Base-by-base conservation (phyloP, 345 rosid species). In the Gossypium arboreum region DNA sequence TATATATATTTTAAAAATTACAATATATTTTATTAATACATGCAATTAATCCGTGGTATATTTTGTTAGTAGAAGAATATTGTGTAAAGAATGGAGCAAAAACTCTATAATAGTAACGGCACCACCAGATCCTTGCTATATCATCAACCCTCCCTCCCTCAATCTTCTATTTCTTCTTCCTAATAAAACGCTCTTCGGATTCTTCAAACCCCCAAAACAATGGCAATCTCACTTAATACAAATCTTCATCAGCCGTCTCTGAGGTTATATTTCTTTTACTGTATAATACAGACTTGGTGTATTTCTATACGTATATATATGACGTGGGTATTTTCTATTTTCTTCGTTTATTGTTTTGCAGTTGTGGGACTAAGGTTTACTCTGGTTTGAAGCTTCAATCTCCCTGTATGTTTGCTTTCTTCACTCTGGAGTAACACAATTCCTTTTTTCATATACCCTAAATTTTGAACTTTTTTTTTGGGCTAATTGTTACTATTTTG, bases 321-420 rank as follows among this genome's bases (percentile, higher is more conserved):
- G 71, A 79, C 68, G 74, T 68, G 77, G 61, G 18, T 54, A 48
- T 52, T 58, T 52, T 44, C 7, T 4, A 25, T 65, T 41, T 56
- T 72, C 51, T 50, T 52, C 56, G 48, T 77, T 64, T 63, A 34
- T 62, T 17, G 41, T 24, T 20, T 54, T 50, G 79, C 89, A 91
- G 98, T 69, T 85, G 83, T 75, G 84, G 91, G 52, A 82, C 90
- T 80, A 88, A 82, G 87, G 85, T 87, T 57, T 88, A 86, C 64
- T 87, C 97, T 10, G 97, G 97, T 58, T 81, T 91, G 57, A 91
- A 84, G 85, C 89, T 87, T 81, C 92, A 88, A 58, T 87, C 92
- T 68, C 73, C 90, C 76, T 72, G 97, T 91, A 54, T 67, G 86
- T 58, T 80, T 65, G 59, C 82, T 20, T 81, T 63, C 47, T 69